Percentiles rank a stretch among this genome's conserved stretches.
These are phyloP conservation scores for Bjerkandera adusta DNA, from an alignment of 1,284 basidiomycete genomes.

Conservation along the genomic window DNA sequence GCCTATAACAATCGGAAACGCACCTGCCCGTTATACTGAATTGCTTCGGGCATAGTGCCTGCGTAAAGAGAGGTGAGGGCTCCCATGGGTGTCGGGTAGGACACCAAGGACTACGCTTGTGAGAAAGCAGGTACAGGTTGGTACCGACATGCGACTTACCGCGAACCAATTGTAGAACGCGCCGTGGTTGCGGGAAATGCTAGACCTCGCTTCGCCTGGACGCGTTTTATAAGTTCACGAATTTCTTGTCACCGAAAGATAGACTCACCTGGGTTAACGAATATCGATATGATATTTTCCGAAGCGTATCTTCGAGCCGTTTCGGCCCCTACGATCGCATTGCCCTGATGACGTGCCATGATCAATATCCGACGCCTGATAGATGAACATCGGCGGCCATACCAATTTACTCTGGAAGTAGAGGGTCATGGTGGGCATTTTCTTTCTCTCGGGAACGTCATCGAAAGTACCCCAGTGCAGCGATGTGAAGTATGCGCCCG, in stretches of 20 bases:
- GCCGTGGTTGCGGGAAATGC: conserved; percentile 8
- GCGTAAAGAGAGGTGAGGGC: conserved; percentile 26
- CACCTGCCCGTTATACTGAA: conserved; percentile 16
- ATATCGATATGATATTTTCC: conserved; percentile 34
- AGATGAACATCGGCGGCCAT: conserved; percentile 5
- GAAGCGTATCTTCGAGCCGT: conserved; percentile 27
- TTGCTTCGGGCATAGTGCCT: conserved; percentile 18
- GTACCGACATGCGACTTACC: neutral
- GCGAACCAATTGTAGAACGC: neutral
- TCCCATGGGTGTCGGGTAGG: conserved; percentile 20
- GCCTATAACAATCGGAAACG: neutral
- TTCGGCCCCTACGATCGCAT: conserved; percentile 37
- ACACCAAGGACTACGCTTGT: conserved; percentile 3
- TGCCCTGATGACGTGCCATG: conserved; percentile 27
- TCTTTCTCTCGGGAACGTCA: conserved; percentile 28
- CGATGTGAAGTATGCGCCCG: conserved; percentile 25
- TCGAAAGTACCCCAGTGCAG: conserved; percentile 30
- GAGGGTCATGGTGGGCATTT: conserved; percentile 26
- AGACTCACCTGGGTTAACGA: conserved; percentile 36
- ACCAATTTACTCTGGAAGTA: conserved; percentile 47
- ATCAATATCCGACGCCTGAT: neutral
- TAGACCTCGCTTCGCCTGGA: conserved; percentile 12
- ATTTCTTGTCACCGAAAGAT: neutral
- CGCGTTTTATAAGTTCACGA: conserved; percentile 3
- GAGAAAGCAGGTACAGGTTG: neutral